Evolutionary conservation across 805 yeast species (phyloP).

Genomic region (Ogataea paradorogensis): DNA sequence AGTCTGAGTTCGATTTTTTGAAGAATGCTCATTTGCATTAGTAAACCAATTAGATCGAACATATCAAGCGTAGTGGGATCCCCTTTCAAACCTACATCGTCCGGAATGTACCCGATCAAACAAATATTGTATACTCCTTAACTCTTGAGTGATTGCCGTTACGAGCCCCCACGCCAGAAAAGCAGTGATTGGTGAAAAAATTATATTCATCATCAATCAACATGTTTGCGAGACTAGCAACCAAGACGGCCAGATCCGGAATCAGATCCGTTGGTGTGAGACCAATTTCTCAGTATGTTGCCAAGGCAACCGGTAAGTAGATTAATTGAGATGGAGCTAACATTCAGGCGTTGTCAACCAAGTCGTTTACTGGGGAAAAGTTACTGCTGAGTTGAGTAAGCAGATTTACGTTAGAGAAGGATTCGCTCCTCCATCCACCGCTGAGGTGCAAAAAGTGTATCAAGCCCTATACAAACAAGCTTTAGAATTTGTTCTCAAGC

Average conservation of each 20-base stretch:
- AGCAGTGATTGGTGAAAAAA: constrained; percentile 21
- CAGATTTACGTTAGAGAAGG: constrained; percentile 89
- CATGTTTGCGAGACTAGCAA: constrained; percentile 36
- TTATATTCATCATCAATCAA: constrained; percentile 4
- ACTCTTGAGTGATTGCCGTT: constrained; percentile 5
- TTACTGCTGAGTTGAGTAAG: constrained; percentile 53
- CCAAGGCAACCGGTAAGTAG: constrained; percentile 37
- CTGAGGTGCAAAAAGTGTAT: constrained; percentile 77
- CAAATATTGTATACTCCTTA: not conserved
- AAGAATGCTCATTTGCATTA: too few species aligned
- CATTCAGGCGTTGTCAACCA: constrained; percentile 40
- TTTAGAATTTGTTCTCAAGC: constrained; percentile 49
- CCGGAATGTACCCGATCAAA: too few species aligned
- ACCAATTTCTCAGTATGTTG: constrained; percentile 37
- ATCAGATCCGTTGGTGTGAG: constrained; percentile 34
- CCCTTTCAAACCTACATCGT: too few species aligned
- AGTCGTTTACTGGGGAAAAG: constrained; percentile 76
- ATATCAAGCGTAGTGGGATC: too few species aligned
- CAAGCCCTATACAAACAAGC: constrained; percentile 46
- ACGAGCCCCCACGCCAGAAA: constrained; percentile 11
- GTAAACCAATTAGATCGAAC: too few species aligned
- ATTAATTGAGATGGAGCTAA: constrained; percentile 3
- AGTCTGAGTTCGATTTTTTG: too few species aligned
- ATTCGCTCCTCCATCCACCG: constrained; percentile 81
- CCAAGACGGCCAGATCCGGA: constrained; percentile 29